Percentiles rank a stretch among this genome's conserved stretches.
Evolutionary conservation across 176 grass and related monocot genomes (phyloP).

Genomic region (Cenchrus fungigraminus): DNA sequence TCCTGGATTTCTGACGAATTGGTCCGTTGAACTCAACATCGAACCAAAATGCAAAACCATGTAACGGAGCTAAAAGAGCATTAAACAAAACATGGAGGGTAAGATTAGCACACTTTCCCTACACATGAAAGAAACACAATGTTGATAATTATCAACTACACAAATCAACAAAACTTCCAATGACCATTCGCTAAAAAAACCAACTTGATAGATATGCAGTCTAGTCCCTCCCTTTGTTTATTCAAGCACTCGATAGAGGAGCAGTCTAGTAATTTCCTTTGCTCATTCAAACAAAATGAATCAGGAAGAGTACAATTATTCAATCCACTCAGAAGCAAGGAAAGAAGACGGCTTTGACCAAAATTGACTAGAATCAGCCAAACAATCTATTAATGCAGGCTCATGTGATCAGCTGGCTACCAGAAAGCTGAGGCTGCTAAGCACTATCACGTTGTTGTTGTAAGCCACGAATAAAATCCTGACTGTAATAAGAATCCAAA

Average conservation of each 20-base stretch:
- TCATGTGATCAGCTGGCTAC: not conserved
- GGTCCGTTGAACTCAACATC: slow-evolving; percentile 93
- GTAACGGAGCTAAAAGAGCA: slow-evolving; percentile 71
- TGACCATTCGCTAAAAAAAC: not conserved
- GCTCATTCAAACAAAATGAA: slow-evolving; percentile 2
- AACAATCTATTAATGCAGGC: not conserved
- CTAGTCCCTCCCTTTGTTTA: not conserved
- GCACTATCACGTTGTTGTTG: not conserved
- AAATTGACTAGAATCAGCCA: slow-evolving; percentile 6
- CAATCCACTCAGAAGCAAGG: not conserved
- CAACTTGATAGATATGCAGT: not conserved
- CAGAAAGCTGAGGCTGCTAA: not conserved
- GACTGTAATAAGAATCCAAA: too few relatives aligned
- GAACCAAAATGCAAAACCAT: slow-evolving; percentile 99
- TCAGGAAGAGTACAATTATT: not conserved
- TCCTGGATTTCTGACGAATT: slow-evolving; percentile 55
- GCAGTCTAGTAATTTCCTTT: not conserved
- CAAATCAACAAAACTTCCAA: slow-evolving; percentile 11
- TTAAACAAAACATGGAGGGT: slow-evolving; percentile 21
- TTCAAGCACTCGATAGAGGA: not conserved
- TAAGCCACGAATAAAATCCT: slow-evolving; percentile 10
- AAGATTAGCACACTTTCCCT: slow-evolving; percentile 16
- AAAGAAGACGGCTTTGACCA: not conserved
- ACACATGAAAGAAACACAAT: not conserved
- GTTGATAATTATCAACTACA: not conserved